A percentile compares a stretch with the other conserved stretches of the same genome.
These are phyloP conservation scores for Zea mays DNA, from an alignment of 176 grass and related monocot species.

Conservation along the genomic window DNA sequence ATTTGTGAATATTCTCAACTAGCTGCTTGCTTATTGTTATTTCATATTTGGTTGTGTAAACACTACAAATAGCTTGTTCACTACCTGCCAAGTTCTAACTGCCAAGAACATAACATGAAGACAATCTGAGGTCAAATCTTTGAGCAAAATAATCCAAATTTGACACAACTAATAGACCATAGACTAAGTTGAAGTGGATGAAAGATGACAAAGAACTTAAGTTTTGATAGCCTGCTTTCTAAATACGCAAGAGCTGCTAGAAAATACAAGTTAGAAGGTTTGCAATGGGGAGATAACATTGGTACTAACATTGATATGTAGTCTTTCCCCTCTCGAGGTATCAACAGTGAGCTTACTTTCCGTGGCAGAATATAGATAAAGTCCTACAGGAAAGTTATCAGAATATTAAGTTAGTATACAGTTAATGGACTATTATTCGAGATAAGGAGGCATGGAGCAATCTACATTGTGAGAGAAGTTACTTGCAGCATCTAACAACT, in stretches of 20 bases:
- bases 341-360: conserved; percentile 96
- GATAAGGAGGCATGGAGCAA: neutral
- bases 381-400: conserved; percentile 56
- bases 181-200: conserved; percentile 18
- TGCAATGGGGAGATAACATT: conserved; percentile 12
- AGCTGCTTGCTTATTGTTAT: conserved; percentile 1
- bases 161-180: conserved; percentile 22
- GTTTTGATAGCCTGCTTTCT: neutral
- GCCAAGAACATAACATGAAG: conserved; percentile 6
- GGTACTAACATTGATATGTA: conserved; percentile 85
- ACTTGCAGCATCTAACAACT: conserved; percentile 32
- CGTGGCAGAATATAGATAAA: conserved; percentile 88
- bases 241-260: neutral
- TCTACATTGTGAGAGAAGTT: neutral
- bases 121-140: neutral
- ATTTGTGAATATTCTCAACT: conserved; percentile 24
- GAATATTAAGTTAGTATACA: conserved; percentile 16
- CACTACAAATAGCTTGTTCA: conserved; percentile 14
- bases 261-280: conserved; percentile 16
- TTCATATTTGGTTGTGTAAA: conserved; percentile 21
- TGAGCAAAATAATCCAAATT: neutral
- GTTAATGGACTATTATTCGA: conserved; percentile 14
- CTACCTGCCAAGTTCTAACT: conserved; percentile 5
- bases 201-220: conserved; percentile 28
- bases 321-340: conserved; percentile 95